These are phyloP conservation scores for Phytophthora crassamura DNA, from an alignment of 352 stramenopile genomes.

Conservation along the genomic window DNA sequence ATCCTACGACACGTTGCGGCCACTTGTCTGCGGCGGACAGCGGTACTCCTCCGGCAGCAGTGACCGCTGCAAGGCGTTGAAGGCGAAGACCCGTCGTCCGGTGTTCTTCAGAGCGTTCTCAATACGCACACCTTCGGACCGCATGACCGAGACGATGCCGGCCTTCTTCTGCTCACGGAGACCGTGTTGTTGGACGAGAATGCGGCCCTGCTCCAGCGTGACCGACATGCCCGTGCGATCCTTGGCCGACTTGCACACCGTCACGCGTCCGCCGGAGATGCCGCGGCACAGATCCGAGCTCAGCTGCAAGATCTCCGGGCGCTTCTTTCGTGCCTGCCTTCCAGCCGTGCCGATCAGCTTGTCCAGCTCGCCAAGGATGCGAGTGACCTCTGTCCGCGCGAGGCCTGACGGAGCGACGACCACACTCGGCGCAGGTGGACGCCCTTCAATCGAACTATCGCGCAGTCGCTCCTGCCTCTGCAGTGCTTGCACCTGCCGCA, in stretches of 20 bases:
- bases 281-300: slow-evolving; percentile 81
- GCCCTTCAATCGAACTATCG: slow-evolving; percentile 15
- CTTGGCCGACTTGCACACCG: slow-evolving; percentile 98
- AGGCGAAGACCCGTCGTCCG: slow-evolving; percentile 81
- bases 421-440: slow-evolving; percentile 2
- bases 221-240: slow-evolving; percentile 98
- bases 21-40: slow-evolving; percentile 79
- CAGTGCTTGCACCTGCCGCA: slow-evolving; percentile 43
- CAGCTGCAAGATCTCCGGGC: slow-evolving; percentile 85
- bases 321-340: slow-evolving; percentile 81
- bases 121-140: slow-evolving; percentile 83
- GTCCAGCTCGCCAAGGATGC: slow-evolving; percentile 65
- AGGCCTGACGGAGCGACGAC: slow-evolving; percentile 21
- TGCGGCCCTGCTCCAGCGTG: slow-evolving; percentile 94
- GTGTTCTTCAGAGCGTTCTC: slow-evolving; percentile 90
- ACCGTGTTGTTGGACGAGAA: slow-evolving; percentile 81
- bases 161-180: slow-evolving; percentile 78
- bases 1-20: slow-evolving; percentile 85
- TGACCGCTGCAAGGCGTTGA: slow-evolving; percentile 86
- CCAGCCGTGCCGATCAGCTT: slow-evolving; percentile 72
- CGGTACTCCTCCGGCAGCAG: slow-evolving; percentile 85
- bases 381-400: slow-evolving; percentile 62
- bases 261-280: slow-evolving; percentile 90
- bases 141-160: slow-evolving; percentile 84
- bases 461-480: slow-evolving; percentile 32